phyloP scores from a whole-genome alignment of 345 rosid genomes.

The Sisymbrium irio region DNA sequence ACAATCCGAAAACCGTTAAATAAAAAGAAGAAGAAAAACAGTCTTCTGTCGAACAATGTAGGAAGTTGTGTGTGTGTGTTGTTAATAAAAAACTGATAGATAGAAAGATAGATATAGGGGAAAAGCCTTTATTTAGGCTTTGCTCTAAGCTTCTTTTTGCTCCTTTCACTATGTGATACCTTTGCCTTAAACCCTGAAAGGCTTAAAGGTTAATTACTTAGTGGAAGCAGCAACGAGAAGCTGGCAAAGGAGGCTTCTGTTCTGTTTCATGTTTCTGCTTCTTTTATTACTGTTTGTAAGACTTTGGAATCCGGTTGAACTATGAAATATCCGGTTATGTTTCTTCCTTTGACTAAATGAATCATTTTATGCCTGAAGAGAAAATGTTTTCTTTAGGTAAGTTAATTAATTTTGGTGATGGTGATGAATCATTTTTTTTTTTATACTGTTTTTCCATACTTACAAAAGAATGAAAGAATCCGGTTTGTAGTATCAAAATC shows the following conservation, averaged over 20 bases:
- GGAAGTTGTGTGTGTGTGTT: background rate
- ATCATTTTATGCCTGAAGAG: too few relatives aligned
- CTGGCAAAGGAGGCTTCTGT: slow-evolving; percentile 50
- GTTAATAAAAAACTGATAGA: slow-evolving; percentile 7
- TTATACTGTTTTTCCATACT: too few relatives aligned
- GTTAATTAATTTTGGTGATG: too few relatives aligned
- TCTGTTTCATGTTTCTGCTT: slow-evolving; percentile 30
- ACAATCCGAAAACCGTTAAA: background rate
- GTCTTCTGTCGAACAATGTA: slow-evolving; percentile 6
- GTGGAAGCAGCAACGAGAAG: slow-evolving; percentile 99
- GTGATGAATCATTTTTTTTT: too few relatives aligned
- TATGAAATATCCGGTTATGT: slow-evolving; percentile 8
- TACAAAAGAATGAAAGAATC: too few relatives aligned
- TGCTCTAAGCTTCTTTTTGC: slow-evolving; percentile 87
- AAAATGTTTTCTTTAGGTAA: too few relatives aligned
- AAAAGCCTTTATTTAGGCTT: slow-evolving; percentile 26
- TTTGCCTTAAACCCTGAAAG: slow-evolving; percentile 42
- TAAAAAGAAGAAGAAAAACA: background rate
- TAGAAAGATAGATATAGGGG: slow-evolving; percentile 32
- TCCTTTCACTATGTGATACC: slow-evolving; percentile 67
- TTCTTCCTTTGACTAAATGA: too few relatives aligned
- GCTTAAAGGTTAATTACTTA: slow-evolving; percentile 55
- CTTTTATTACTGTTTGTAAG: background rate
- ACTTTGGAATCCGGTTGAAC: slow-evolving; percentile 12
- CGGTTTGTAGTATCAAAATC: too few relatives aligned